Base-by-base conservation (phyloP, 1,284 basidiomycete species). In the Cutaneotrichosporon cavernicola region DNA sequence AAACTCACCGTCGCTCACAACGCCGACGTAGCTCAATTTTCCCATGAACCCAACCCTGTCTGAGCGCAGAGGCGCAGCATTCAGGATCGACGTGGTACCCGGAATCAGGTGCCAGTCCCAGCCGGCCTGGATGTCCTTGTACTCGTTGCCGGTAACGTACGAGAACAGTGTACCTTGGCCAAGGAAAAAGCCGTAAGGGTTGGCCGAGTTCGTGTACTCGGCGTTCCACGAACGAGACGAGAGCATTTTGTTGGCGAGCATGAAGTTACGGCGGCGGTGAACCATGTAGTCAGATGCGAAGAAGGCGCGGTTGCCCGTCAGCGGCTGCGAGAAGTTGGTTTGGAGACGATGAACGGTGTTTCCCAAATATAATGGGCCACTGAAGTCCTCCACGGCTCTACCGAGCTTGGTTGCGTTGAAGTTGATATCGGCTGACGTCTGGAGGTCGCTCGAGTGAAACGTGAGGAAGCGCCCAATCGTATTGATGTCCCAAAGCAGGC, bases 41-140 rank as follows among this genome's bases (percentile, higher is more conserved):
- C 87, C 88, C 0, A 72, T 79, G 61, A 80, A 76, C 14, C 72
- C 66, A 3, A 83, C 81, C 10, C 76, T 73, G 10, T 60, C 72
- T 68, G 86, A 87, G 46, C 70, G 72, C 6, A 89, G 81, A 5
- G 81, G 31, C 14, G 80, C 8, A 85, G 86, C 6, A 80, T 84
- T 14, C 75, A 82, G 71, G 86, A 89, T 73, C 86, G 84, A 83
- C 0, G 88, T 89, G 21, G 81, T 89, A 1, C 88, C 88, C 5
- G 88, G 88, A 51, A 89, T 85, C 16, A 88, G 79, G 69, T 88
- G 85, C 88, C 88, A 90, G 72, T 90, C 87, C 88, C 87, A 89
- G 2, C 85, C 82, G 1, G 85, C 87, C 9, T 84, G 81, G 26
- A 89, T 87, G 70, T 89, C 87, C 72, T 86, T 85, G 73, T 89